These are phyloP conservation scores for Melanogaster broomeanus DNA, from an alignment of 768 basidiomycete species.

Conservation along the genomic window DNA sequence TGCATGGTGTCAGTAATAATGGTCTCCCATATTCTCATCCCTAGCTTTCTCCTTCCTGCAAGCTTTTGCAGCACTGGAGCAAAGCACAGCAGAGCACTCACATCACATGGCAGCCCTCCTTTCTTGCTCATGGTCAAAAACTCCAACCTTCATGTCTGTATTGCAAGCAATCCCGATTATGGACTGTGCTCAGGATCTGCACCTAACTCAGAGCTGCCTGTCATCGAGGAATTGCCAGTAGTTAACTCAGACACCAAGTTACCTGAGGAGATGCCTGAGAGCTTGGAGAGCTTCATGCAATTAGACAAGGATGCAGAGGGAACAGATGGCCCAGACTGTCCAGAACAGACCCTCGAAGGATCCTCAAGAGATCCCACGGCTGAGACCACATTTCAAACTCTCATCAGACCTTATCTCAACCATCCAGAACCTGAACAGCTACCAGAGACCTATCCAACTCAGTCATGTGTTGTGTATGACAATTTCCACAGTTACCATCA, in stretches of 20 bases:
- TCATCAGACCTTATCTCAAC: neutral
- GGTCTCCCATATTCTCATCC: neutral
- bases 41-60: slow-evolving; percentile 2
- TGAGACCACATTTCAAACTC: no score
- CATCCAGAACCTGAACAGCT: no score
- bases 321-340: no score
- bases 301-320: no score
- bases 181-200: neutral
- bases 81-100: neutral
- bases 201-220: neutral
- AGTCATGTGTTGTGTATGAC: neutral
- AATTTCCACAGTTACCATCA: slow-evolving; percentile 29
- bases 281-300: no score
- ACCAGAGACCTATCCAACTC: neutral
- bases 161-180: neutral
- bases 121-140: neutral
- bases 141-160: neutral
- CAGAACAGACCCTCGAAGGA: no score
- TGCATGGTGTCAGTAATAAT: neutral
- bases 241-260: no score
- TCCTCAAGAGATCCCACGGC: no score
- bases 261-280: neutral
- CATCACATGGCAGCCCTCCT: neutral
- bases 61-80: neutral
- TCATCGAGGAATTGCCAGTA: no score